These are phyloP conservation scores for Harrya chromipes DNA, from an alignment of 768 basidiomycete genomes.

Conservation along the genomic window DNA sequence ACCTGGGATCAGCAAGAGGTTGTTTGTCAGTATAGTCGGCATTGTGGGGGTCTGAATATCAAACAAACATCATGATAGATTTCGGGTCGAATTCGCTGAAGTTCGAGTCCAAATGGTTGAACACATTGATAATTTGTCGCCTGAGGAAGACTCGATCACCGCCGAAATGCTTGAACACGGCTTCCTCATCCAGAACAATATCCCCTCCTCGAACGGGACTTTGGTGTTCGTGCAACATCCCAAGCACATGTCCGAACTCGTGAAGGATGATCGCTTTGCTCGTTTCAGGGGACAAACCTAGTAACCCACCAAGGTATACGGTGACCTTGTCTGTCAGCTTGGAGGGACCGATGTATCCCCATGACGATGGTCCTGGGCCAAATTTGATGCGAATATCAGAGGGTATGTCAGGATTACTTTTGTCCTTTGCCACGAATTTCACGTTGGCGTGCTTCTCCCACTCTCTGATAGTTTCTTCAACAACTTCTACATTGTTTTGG, in stretches of 20 bases:
- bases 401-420: too few species aligned
- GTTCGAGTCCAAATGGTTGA: not conserved
- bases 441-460: too few species aligned
- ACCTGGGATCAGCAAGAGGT: not conserved
- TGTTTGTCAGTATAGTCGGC: not conserved
- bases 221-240: not conserved
- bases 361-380: too few species aligned
- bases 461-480: too few species aligned
- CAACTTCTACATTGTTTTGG: too few species aligned
- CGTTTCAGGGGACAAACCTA: too few species aligned
- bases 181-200: not conserved
- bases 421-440: too few species aligned
- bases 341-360: too few species aligned
- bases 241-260: not conserved
- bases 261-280: not conserved
- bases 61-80: not conserved
- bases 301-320: too few species aligned
- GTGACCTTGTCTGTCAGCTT: too few species aligned
- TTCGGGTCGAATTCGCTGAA: not conserved
- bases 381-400: too few species aligned
- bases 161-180: not conserved
- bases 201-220: not conserved
- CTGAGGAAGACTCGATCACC: not conserved
- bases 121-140: not conserved
- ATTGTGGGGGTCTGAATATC: not conserved